phyloP scores from a whole-genome alignment of 768 basidiomycete species.

The Tylopilus sp. region DNA sequence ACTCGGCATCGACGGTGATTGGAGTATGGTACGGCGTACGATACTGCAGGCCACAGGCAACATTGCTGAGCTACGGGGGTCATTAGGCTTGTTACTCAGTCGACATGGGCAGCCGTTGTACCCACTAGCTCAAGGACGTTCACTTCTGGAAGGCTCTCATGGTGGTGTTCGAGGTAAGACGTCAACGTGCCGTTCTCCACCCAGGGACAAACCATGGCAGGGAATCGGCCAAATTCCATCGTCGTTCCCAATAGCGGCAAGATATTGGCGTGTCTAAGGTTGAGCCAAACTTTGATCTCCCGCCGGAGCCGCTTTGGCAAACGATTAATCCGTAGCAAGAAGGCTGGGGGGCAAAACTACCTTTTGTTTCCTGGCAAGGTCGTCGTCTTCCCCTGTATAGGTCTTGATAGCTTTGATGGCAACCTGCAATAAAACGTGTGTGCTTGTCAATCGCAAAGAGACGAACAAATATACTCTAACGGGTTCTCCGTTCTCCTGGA shows the following conservation, averaged over 20 bases:
- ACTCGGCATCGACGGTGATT: not conserved
- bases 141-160: slow-evolving; percentile 4
- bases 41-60: slow-evolving; percentile 13
- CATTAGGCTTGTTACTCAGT: not conserved
- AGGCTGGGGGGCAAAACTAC: not conserved
- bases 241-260: slow-evolving; percentile 21
- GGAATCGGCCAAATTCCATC: slow-evolving; percentile 23
- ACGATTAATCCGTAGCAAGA: not conserved
- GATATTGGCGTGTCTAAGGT: slow-evolving; percentile 22
- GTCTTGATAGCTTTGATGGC: slow-evolving; percentile 1
- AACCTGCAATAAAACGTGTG: not conserved
- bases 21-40: not conserved
- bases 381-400: not conserved
- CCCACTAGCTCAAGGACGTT: not conserved
- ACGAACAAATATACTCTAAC: not conserved
- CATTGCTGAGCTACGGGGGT: slow-evolving; percentile 7
- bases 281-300: slow-evolving; percentile 18
- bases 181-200: slow-evolving; percentile 20
- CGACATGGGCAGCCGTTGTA: not conserved
- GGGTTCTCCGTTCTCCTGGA: not conserved
- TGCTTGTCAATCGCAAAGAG: not conserved
- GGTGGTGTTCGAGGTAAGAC: slow-evolving; percentile 15
- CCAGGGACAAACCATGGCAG: slow-evolving; percentile 30
- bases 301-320: slow-evolving; percentile 1
- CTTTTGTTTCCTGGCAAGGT: slow-evolving; percentile 1